Evolutionary conservation across 345 rosid genomes (phyloP), one percentile per base, ranked within the genome.

Genomic region (Lepidium africanum): DNA sequence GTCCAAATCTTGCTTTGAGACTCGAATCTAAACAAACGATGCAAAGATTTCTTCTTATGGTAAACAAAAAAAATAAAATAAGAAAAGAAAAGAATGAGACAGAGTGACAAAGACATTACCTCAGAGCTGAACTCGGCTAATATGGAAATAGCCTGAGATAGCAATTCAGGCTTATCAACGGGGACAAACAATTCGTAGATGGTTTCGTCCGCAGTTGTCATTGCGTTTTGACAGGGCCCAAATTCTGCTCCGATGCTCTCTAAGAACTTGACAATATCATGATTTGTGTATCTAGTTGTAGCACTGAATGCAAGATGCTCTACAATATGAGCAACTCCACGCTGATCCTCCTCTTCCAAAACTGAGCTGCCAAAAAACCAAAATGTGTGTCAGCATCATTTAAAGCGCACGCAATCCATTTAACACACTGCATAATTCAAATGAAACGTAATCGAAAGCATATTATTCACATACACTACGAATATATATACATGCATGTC

Each of bases 291-390:
- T 37, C 76, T 89, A 32, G 79, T 76, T 2, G 98, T 92, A 23
- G 98, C 95, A 73, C 98, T 92, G 58, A 92, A 92, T 32, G 98
- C 96, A 56, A 92, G 96, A 81, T 92, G 98, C 82, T 92, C 96
- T 38, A 87, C 88, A 38, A 92, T 87, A 75, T 92, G 98, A 55
- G 98, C 98, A 71, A 92, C 98, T 40, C 96, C 96, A 61, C 90
- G 91, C 81, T 92, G 95, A 65, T 81, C 88, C 59, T 92, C 98
- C 83, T 92, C 96, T 82, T 92, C 98, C 85, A 92, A 78, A 77
- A 92, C 92, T 82, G 98, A 92, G 83, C 98, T 92, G 98, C 84
- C 96, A 73, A 69, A 64, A 72, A 81, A 65, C 50, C 63, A 68
- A 72, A 62, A 67, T 40, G 35, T 40, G 15, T 71, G 21, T 80